Evolutionary conservation across 495 filamentous ascomycete genomes (phyloP), one percentile per base, ranked within the genome.

Genomic region (Cercophora scortea): DNA sequence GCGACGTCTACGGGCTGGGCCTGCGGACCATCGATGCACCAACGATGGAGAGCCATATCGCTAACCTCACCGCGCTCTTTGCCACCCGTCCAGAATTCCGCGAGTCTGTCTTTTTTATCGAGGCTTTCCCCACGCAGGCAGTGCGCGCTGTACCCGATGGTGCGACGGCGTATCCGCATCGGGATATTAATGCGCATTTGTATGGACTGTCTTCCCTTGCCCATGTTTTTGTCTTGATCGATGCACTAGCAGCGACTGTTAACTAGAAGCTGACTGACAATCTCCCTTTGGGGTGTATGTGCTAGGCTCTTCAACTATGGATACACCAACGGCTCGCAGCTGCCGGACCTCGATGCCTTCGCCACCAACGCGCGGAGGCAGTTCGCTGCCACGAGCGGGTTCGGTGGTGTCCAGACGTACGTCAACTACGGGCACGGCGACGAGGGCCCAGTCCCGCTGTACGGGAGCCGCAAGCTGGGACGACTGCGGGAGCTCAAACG

Each of bases 401-500:
- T 11, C 38, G 38, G n/a, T 8, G 38, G 38, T 3, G 11, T 40
- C 11, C 10, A 40, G n/a, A 40, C 38, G 8, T 72, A 71, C 33
- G 54, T 71, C 17, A 69, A 58, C 45, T 73, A 67, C 47, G 65
- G 63, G 6, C 57, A 66, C 41, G 68, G 72, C 5, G 66, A 74
- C 52, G 71, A 76, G 53, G 53, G 42, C 2, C 47, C 54, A 1
- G 64, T 57, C 41, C 48, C 52, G 6, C 52, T 40, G 17, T 71
- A 65, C 25, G 58, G 63, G 1, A 47, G 48, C 12, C 36, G 51
- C 5, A 69, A 73, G 32, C 46, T 73, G 32, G 54, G 51, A 0
- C 48, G 59, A 0, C 46, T 73, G 25, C 47, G 35, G n/a, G 32
- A 19, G 15, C 45, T 70, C 19, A 70, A 70, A 52, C 53, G 44